Evolutionary conservation across 129 eudicot genomes (phyloP), one percentile per base, ranked within the genome.

Genomic region (Oenanthe sinensis): DNA sequence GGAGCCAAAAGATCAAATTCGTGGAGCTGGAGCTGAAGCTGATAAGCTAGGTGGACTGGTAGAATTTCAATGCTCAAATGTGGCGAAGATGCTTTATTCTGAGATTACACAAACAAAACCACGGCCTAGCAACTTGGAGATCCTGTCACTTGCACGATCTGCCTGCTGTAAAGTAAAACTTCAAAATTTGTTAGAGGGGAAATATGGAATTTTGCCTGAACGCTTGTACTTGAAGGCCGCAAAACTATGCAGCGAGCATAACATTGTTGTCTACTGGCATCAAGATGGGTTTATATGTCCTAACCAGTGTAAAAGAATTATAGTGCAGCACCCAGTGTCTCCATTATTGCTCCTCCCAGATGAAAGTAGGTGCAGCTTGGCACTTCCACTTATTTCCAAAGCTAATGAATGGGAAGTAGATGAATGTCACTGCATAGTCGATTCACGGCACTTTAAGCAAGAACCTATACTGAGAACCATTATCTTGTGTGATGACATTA

Each of bases 211-310:
- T 12, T 77, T 95, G 81, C 99, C 99, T 17, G 87, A 87, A 77
- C 89, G 89, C 77, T 85, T 95, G 79, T 95, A 92, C 78, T 87
- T 92, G 44, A 95, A 89, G 79, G 99, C 97, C 1, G 99, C 94
- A 40, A 92, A 92, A 78, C 87, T 95, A 49, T 95, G 99, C 82
- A 90, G 97, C 70, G 99, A 95, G 83, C 95, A 90, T 60, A 90
- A 87, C 67, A 87, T 89, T 77, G 44, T 70, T 24, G 84, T 89
- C 17, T 87, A 84, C 78, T 92, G 99, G 99, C 97, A 95, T 85
- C 92, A 77, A 83, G 92, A 90, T 11, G 92, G 96, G 65, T 91
- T 79, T 77, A 54, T 82, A 72, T 95, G 99, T 80, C 82, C 90
- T 16, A 88, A 80, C 87, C 97, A 97, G 81, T 95, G 99, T 81